phyloP scores from a whole-genome alignment of 768 basidiomycete genomes.

The Daedaleopsis sinensis region DNA sequence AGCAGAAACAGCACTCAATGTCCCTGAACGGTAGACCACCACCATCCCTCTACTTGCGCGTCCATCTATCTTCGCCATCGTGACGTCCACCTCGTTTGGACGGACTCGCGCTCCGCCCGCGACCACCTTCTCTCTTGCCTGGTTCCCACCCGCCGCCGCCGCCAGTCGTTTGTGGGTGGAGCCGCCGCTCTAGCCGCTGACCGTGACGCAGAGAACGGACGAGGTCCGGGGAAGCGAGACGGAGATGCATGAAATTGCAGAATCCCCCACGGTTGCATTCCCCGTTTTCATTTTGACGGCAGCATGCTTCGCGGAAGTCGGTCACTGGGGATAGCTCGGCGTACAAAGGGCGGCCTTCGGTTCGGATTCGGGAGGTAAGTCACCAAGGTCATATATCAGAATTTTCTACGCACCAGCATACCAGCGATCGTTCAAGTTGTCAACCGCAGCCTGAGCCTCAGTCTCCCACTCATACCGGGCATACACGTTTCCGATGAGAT shows the following conservation, averaged over 20 bases:
- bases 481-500: conserved; percentile 96
- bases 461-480: conserved; percentile 99
- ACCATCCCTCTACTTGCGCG: conserved; percentile 33
- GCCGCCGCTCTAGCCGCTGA: conserved; percentile 79
- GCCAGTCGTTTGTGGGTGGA: conserved; percentile 66
- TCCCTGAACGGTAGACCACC: neutral
- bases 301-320: conserved; percentile 98
- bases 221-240: conserved; percentile 83
- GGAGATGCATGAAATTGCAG: conserved; percentile 99
- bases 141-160: conserved; percentile 87
- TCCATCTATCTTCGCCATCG: conserved; percentile 69
- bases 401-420: conserved; percentile 73
- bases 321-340: conserved; percentile 98
- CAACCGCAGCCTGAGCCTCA: conserved; percentile 91
- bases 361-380: neutral
- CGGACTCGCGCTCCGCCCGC: conserved; percentile 77
- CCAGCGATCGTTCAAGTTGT: conserved; percentile 94
- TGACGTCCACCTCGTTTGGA: conserved; percentile 57
- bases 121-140: conserved; percentile 62
- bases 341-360: conserved; percentile 84
- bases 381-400: neutral
- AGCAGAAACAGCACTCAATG: neutral
- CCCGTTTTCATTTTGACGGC: conserved; percentile 97
- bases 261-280: conserved; percentile 98
- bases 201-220: conserved; percentile 78